Percentiles rank a stretch among this genome's conserved stretches.
These are phyloP conservation scores for Candida glaebosa DNA, from an alignment of 805 yeast genomes.

Conservation along the genomic window DNA sequence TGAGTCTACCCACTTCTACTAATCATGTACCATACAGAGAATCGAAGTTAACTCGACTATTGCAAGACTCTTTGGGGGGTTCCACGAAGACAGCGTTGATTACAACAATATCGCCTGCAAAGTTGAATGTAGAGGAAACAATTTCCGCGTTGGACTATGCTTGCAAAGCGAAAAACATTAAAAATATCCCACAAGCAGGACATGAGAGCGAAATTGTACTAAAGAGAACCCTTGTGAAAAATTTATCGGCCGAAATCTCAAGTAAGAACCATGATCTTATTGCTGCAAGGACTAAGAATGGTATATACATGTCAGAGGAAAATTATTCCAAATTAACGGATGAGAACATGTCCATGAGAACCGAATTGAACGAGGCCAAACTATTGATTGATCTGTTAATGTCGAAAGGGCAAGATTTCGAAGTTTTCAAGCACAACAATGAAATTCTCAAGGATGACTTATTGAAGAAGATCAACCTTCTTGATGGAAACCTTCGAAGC, in stretches of 20 bases:
- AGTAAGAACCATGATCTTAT: constrained; percentile 55
- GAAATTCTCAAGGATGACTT: neutral
- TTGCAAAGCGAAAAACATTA: constrained; percentile 76
- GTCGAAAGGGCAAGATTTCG: constrained; percentile 1
- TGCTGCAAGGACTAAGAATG: constrained; percentile 62
- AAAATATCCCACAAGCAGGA: constrained; percentile 54
- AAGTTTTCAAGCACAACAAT: constrained; percentile 1
- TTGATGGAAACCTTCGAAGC: neutral
- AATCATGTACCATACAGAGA: constrained; percentile 84
- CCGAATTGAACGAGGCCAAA: constrained; percentile 18
- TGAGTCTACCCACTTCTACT: constrained; percentile 24
- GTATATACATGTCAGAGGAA: constrained; percentile 58
- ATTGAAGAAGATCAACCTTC: neutral
- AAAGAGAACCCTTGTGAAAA: constrained; percentile 54
- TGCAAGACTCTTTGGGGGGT: constrained; percentile 86
- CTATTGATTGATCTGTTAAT: constrained; percentile 9
- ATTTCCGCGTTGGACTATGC: constrained; percentile 85
- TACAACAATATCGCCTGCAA: constrained; percentile 85
- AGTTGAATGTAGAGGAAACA: constrained; percentile 74
- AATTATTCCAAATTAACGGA: constrained; percentile 40
- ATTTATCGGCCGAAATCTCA: constrained; percentile 51
- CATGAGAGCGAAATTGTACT: constrained; percentile 36
- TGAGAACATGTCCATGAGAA: constrained; percentile 25
- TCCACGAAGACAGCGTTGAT: constrained; percentile 81
- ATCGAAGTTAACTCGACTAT: constrained; percentile 68